Conservation (phyloP, 2,329 filamentous ascomycete genomes). For the Coniochaeta hoffmannii region DNA sequence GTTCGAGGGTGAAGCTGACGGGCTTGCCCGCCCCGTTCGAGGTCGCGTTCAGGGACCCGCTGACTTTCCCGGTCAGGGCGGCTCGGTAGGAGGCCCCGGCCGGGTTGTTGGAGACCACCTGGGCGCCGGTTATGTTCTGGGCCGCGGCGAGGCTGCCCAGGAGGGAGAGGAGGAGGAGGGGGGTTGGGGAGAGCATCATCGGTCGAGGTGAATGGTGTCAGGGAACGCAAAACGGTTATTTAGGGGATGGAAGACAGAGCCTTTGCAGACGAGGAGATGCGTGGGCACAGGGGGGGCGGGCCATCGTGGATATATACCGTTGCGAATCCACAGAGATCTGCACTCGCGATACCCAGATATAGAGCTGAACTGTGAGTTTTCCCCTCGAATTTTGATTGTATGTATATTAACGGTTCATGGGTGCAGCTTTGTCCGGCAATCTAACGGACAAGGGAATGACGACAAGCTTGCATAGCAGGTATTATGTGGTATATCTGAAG, state of each 20-base stretch:
- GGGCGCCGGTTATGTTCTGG: constrained; percentile 12
- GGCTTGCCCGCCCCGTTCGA: constrained; percentile 8
- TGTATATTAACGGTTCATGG: background rate
- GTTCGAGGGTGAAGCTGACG: constrained; percentile 16
- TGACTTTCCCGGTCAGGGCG: constrained; percentile 12
- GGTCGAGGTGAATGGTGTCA: background rate
- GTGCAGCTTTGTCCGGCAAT: background rate
- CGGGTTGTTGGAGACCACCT: constrained; percentile 15
- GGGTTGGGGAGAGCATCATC: background rate
- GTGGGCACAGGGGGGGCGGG: too few species aligned
- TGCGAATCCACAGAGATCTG: background rate
- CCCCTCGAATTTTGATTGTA: background rate
- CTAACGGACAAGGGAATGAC: background rate
- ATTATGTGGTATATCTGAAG: background rate
- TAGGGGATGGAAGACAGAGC: too few species aligned
- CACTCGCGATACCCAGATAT: background rate
- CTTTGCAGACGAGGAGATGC: too few species aligned
- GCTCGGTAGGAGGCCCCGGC: constrained; percentile 12
- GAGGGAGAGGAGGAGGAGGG: background rate
- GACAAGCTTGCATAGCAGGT: background rate
- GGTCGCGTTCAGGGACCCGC: constrained; percentile 14
- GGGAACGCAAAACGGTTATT: too few species aligned
- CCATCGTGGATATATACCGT: background rate
- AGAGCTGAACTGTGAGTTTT: background rate
- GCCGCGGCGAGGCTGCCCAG: background rate